phyloP scores from a whole-genome alignment of 2,329 filamentous ascomycete species.

The Aspergillus latus region DNA sequence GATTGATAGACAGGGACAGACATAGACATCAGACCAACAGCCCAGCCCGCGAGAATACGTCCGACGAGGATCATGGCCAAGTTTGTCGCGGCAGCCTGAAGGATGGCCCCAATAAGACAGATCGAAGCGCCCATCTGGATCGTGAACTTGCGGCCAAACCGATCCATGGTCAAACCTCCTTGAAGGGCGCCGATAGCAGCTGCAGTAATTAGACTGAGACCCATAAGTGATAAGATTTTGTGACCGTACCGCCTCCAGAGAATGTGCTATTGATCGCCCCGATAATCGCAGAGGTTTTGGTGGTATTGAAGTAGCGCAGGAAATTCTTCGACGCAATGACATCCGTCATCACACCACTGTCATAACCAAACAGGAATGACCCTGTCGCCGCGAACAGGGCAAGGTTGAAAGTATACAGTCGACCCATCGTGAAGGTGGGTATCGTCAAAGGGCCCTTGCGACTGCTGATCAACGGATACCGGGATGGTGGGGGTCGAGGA shows the following conservation, averaged over 20 bases:
- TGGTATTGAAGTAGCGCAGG: conserved; percentile 57
- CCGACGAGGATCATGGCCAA: conserved; percentile 59
- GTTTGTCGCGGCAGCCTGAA: conserved; percentile 59
- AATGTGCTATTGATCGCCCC: conserved; percentile 66
- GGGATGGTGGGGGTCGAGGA: neutral
- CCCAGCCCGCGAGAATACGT: conserved; percentile 52
- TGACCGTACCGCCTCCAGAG: conserved; percentile 50
- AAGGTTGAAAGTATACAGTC: conserved; percentile 40
- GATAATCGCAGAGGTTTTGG: conserved; percentile 52
- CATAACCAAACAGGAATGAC: conserved; percentile 47
- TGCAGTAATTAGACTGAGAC: conserved; percentile 3
- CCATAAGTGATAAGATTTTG: neutral
- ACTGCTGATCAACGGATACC: neutral
- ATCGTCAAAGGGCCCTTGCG: neutral
- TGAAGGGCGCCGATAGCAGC: conserved; percentile 54
- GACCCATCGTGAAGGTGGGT: conserved; percentile 32
- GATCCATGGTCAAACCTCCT: conserved; percentile 60
- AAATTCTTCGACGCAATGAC: conserved; percentile 60
- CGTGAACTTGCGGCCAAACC: conserved; percentile 59
- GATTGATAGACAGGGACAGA: conserved; percentile 63
- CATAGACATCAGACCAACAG: conserved; percentile 49
- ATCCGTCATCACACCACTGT: conserved; percentile 38
- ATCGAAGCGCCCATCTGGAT: conserved; percentile 61
- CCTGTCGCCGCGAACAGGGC: conserved; percentile 46
- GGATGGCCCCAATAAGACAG: conserved; percentile 57